Evolutionary conservation across 208 protist genomes (phyloP), one percentile per base, ranked within the genome.

Genomic region (Trypanosoma melophagium): DNA sequence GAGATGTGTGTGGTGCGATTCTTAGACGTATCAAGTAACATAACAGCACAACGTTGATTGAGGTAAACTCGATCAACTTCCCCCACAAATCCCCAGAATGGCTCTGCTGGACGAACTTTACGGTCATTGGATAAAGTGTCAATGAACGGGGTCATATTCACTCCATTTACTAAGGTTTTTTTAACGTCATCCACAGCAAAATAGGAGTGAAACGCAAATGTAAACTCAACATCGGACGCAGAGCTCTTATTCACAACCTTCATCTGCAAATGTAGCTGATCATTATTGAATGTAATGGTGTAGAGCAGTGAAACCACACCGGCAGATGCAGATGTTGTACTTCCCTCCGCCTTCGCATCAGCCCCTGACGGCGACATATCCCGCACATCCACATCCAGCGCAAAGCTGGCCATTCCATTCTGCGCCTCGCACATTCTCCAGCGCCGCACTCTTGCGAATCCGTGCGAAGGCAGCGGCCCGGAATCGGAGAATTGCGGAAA

Each of bases 141-240:
- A 44, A 91, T 52, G 69, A 84, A 95, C 12, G 86, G 63, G 3
- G 82, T 80, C 54, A 69, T 60, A 68, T 84, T 85, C 21, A 97
- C 71, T 12, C 90, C 90, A 64, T 87, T 80, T 50, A 97, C 65
- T 35, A 81, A 53, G 7, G 86, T 87, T 40, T 79, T 49, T 35
- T 76, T 51, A 40, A 92, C 69, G 63, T 90, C 64, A 17, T 68
- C 68, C 25, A 94, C 72, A 1, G 79, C 73, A 65, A 95, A 97
- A 70, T 97, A 97, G 7, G 84, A 90, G 79, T 97, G 92, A 60
- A 97, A 94, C 58, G 86, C 83, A 44, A 89, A 89, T 55, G 77
- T 74, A 71, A 95, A 97, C 19, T 66, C 70, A 12, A 82, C 69
- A 22, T 75, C 47, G 22, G 45, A 54, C 31, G 73, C 66, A 21